A percentile compares a stretch with the other conserved stretches of the same genome.
phyloP scores from a whole-genome alignment of 257 asterid genomes.

The Paraleonurus japonicus region DNA sequence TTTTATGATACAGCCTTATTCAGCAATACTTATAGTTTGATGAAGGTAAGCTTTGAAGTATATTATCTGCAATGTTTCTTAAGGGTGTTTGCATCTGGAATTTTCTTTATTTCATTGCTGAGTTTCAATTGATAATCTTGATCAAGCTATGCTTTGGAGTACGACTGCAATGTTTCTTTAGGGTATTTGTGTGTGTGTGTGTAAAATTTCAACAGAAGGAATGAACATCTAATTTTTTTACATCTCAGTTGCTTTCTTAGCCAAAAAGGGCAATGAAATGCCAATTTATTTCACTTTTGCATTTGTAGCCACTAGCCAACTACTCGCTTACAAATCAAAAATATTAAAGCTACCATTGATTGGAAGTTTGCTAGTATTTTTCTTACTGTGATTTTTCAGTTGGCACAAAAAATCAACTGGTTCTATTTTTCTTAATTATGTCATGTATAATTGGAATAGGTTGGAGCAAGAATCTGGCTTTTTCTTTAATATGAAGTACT shows the following conservation, averaged over 20 bases:
- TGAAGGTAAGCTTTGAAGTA: neutral
- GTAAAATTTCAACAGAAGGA: neutral
- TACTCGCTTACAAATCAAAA: neutral
- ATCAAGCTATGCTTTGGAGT: neutral
- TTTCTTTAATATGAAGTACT: constrained; percentile 96
- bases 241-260: neutral
- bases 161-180: neutral
- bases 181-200: neutral
- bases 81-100: neutral
- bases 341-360: constrained; percentile 4
- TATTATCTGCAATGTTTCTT: neutral
- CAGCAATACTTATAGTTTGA: neutral
- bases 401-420: constrained; percentile 11
- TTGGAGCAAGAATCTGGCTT: constrained; percentile 98
- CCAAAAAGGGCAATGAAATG: neutral
- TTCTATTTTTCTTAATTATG: constrained; percentile 14
- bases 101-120: neutral
- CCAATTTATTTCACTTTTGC: neutral
- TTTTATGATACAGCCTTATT: no score
- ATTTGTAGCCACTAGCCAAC: neutral
- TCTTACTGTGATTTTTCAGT: neutral
- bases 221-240: neutral
- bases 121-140: neutral
- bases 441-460: constrained; percentile 37
- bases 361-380: neutral